Conservation (phyloP, 164 flowering plant genomes). For the Sextonia rubra region DNA sequence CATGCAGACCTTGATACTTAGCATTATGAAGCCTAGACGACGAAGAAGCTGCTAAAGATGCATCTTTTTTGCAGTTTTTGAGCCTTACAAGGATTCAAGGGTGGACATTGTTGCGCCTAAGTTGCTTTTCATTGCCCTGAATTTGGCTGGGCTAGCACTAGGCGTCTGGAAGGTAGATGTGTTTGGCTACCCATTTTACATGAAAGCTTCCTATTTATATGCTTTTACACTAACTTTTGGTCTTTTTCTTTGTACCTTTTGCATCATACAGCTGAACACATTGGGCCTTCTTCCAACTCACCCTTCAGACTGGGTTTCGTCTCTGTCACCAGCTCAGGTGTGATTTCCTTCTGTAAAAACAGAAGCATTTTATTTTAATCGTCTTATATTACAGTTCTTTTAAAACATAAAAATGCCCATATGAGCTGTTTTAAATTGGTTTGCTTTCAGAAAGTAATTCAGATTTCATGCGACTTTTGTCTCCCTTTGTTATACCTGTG, state of each 20-base stretch:
- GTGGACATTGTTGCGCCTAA: slow-evolving; percentile 68
- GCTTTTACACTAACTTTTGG: no score
- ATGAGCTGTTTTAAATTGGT: no score
- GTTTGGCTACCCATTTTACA: background rate
- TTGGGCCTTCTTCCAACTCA: slow-evolving; percentile 32
- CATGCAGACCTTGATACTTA: no score
- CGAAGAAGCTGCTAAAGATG: background rate
- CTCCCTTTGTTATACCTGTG: no score
- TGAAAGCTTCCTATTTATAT: no score
- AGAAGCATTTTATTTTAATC: no score
- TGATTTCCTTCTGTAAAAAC: background rate
- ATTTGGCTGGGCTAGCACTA: slow-evolving; percentile 72
- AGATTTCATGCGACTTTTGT: no score
- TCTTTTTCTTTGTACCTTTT: background rate
- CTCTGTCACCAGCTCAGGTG: slow-evolving; percentile 93
- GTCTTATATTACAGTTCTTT: no score
- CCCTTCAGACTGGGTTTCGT: slow-evolving; percentile 91
- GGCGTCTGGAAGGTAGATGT: slow-evolving; percentile 92
- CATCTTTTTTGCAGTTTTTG: slow-evolving; percentile 20
- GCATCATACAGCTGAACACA: slow-evolving; percentile 66
- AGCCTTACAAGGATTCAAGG: slow-evolving; percentile 87
- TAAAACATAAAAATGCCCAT: no score
- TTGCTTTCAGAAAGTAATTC: background rate
- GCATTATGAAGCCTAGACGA: no score
- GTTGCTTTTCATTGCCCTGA: slow-evolving; percentile 79